Evolutionary conservation across 2,329 filamentous ascomycete genomes (phyloP), one percentile per base, ranked within the genome.

Genomic region (Venturia nashicola): DNA sequence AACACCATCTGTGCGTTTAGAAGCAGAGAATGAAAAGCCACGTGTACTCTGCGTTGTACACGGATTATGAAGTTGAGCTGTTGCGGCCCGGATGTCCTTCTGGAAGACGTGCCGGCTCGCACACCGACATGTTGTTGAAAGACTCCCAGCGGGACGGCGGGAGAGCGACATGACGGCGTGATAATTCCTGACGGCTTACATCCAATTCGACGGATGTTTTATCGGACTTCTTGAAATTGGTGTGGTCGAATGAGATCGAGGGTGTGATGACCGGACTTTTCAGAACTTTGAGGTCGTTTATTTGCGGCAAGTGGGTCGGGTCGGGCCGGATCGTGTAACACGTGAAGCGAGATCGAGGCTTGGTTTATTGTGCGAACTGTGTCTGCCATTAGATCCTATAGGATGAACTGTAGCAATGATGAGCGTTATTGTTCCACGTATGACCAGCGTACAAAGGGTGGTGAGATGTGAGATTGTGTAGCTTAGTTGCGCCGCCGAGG

Each of bases 1-100:
- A n/a, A 86, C 83, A 3, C 83, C 83, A 74, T 85, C 82, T 18
- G 81, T 83, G 18, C 65, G n/a, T 46, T 34, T 43, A 14, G 18
- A 40, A 66, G 51, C 61, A 11, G 42, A 14, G 27, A 18, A 48
- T 18, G 44, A 34, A 36, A 62, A 46, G 20, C 43, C 61, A 62
- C 46, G 61, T 62, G 11, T 40, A 8, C 61, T 34, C 16, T 46
- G 40, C 23, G n/a, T 32, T 11, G 3, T 27, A 46, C 12, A 42
- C 18, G 39, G 5, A 9, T 12, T 14, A 43, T 42, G 59, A 39
- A 61, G 36, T 43, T 34, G 59, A 43, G 39, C 43, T n/a, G 32
- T 18, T 36, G 51, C 11, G 20, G 20, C 20, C 12, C 46, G 36
- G n/a, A 61, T 20, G 16, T 42, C 27, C 16, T 61, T 36, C 9